Conservation (phyloP, 306 rosid species). For the Lathyrus tuberosus region DNA sequence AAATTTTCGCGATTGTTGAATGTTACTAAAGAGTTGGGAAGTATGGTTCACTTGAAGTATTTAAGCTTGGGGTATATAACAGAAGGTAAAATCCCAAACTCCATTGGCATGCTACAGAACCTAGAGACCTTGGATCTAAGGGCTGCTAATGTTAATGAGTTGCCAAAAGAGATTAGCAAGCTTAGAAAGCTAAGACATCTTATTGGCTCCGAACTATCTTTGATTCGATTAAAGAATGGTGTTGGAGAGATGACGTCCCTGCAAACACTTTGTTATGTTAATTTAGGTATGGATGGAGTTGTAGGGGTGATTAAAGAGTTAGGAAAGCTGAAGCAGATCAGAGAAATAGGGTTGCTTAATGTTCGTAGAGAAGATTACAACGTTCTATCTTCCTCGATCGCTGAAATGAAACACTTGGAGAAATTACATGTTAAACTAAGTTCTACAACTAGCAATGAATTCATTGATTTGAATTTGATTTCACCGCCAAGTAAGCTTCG, state of each 20-base stretch:
- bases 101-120: background rate
- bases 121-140: conserved; percentile 1
- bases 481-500: background rate
- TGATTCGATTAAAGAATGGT: background rate
- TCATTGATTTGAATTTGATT: background rate
- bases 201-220: background rate
- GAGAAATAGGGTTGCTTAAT: background rate
- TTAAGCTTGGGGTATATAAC: background rate
- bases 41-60: background rate
- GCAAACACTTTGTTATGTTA: background rate
- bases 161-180: background rate
- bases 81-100: background rate
- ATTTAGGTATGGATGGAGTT: background rate
- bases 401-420: conserved; percentile 1
- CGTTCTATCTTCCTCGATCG: background rate
- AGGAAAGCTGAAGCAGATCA: background rate
- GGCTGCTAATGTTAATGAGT: background rate
- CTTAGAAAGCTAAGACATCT: background rate
- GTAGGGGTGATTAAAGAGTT: background rate
- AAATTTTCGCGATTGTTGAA: background rate
- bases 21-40: background rate
- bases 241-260: background rate
- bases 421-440: background rate
- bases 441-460: background rate
- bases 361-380: background rate